Evolutionary conservation across 1,284 basidiomycete species (phyloP).

Genomic region (Ustilago trichophora): DNA sequence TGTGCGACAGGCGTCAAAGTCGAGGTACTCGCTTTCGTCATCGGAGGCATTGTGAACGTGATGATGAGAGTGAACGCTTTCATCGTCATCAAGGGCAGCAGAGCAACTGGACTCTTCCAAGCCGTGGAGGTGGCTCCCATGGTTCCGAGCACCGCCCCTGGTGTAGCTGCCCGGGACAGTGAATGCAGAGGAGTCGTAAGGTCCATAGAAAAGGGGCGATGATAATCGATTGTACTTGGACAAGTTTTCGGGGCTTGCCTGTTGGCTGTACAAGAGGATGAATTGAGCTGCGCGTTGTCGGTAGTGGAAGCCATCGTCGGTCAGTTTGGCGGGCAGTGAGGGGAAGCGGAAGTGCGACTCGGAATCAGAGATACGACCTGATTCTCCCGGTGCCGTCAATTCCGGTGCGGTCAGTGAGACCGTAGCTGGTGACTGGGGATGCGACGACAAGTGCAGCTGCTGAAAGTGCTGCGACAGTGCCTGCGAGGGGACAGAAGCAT

Average conservation of each 20-base stretch:
- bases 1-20: slow-evolving; percentile 34
- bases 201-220: not conserved
- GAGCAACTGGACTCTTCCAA: not conserved
- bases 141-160: not conserved
- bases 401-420: not conserved
- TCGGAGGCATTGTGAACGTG: slow-evolving; percentile 18
- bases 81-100: slow-evolving; percentile 7
- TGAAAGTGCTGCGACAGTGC: slow-evolving; percentile 19
- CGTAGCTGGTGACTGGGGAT: not conserved
- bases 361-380: not conserved
- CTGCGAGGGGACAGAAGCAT: not conserved
- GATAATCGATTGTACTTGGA: slow-evolving; percentile 17
- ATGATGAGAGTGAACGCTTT: slow-evolving; percentile 15
- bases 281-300: slow-evolving; percentile 41
- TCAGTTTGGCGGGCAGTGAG: slow-evolving; percentile 19
- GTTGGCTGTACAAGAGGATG: slow-evolving; percentile 33
- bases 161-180: not conserved
- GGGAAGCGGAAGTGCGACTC: slow-evolving; percentile 18
- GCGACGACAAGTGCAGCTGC: slow-evolving; percentile 14
- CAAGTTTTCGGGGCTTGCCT: slow-evolving; percentile 15
- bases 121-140: not conserved
- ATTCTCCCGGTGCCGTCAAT: not conserved
- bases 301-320: slow-evolving; percentile 36
- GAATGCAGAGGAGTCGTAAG: not conserved
- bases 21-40: slow-evolving; percentile 23